phyloP scores from a whole-genome alignment of 805 yeast genomes.

The Candida caryicola region DNA sequence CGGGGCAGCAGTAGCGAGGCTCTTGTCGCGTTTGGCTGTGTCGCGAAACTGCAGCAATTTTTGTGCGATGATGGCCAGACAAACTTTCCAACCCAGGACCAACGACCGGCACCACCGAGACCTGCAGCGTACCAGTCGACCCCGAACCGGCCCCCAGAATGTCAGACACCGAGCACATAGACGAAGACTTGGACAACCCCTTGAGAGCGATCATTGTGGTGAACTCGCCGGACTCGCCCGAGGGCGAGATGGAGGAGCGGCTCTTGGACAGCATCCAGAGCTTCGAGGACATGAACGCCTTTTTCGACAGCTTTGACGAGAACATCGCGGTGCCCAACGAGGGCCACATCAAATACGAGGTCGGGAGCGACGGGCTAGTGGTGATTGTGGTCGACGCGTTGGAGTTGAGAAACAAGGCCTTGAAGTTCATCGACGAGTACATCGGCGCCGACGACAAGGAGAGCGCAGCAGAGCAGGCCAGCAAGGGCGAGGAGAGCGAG shows the following conservation, averaged over 20 bases:
- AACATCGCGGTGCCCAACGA: conserved; percentile 53
- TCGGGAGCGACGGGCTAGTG: conserved; percentile 59
- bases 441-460: conserved; percentile 10
- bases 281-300: conserved; percentile 46
- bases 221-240: conserved; percentile 33
- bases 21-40: too few species aligned
- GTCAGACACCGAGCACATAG: conserved; percentile 9
- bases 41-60: too few species aligned
- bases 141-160: conserved; percentile 2
- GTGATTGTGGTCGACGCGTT: conserved; percentile 49
- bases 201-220: conserved; percentile 44
- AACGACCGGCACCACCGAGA: too few species aligned
- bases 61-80: too few species aligned
- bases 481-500: conserved; percentile 6
- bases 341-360: conserved; percentile 54
- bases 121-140: too few species aligned
- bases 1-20: too few species aligned
- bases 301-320: conserved; percentile 53
- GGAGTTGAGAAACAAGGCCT: conserved; percentile 36
- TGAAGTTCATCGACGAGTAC: conserved; percentile 43
- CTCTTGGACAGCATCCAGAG: conserved; percentile 44
- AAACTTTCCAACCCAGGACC: too few species aligned
- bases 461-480: conserved; percentile 7
- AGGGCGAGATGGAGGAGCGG: conserved; percentile 50
- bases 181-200: conserved; percentile 45